These are phyloP conservation scores for Gloeophyllum trabeum DNA, from an alignment of 768 basidiomycete species.

Conservation along the genomic window DNA sequence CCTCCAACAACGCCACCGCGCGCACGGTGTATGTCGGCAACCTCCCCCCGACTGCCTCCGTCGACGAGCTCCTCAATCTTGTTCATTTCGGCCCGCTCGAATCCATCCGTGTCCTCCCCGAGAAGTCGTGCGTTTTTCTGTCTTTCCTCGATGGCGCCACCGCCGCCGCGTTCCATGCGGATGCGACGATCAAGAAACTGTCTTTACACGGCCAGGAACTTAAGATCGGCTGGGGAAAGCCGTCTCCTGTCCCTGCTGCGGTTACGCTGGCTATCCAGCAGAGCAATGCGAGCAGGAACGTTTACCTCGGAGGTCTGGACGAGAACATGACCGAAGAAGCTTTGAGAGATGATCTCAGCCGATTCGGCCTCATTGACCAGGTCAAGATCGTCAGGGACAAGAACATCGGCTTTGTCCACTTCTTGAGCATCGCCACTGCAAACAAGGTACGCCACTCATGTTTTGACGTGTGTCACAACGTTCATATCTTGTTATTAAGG, in stretches of 20 bases:
- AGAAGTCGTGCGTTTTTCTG: slow-evolving; percentile 96
- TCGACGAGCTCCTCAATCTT: slow-evolving; percentile 95
- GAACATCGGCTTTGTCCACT: slow-evolving; percentile 99
- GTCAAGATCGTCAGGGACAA: slow-evolving; percentile 99
- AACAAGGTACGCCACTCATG: slow-evolving; percentile 60
- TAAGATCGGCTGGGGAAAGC: slow-evolving; percentile 98
- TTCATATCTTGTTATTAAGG: slow-evolving; percentile 30
- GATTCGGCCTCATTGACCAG: slow-evolving; percentile 95
- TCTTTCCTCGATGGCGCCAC: slow-evolving; percentile 92
- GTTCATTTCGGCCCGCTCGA: slow-evolving; percentile 98
- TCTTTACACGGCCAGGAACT: slow-evolving; percentile 91
- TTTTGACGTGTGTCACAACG: neutral
- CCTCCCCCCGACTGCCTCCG: slow-evolving; percentile 88
- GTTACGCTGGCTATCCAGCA: slow-evolving; percentile 84
- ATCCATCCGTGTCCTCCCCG: slow-evolving; percentile 86
- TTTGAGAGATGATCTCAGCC: slow-evolving; percentile 81
- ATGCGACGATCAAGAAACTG: slow-evolving; percentile 91
- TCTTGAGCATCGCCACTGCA: slow-evolving; percentile 88
- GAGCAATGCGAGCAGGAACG: slow-evolving; percentile 90
- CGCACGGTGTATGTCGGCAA: slow-evolving; percentile 98
- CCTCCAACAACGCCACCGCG: slow-evolving; percentile 46
- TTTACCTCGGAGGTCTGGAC: slow-evolving; percentile 91
- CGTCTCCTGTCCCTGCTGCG: slow-evolving; percentile 75
- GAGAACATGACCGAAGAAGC: slow-evolving; percentile 86
- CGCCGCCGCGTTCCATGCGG: slow-evolving; percentile 94